Evolutionary conservation across 768 basidiomycete genomes (phyloP).

Genomic region (Phanerochaete carnosa): DNA sequence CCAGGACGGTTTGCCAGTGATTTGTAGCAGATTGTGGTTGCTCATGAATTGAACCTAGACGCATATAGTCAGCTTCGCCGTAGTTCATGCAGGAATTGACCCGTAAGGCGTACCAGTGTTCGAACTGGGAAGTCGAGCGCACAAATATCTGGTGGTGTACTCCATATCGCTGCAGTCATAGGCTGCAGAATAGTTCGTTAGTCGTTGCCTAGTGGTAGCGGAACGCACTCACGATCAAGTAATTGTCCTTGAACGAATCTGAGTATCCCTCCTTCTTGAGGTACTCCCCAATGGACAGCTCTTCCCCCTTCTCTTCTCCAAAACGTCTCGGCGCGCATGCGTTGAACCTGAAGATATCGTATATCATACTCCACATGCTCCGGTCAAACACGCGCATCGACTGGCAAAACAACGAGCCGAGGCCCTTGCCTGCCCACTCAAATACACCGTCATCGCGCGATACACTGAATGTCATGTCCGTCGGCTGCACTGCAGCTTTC

Average conservation of each 20-base stretch:
- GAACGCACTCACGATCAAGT: conserved; percentile 57
- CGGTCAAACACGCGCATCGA: conserved; percentile 56
- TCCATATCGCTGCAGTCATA: conserved; percentile 69
- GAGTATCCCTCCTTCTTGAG: conserved; percentile 64
- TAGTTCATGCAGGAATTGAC: neutral
- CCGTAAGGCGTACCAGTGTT: conserved; percentile 44
- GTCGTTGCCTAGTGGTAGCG: neutral
- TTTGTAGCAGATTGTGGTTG: conserved; percentile 72
- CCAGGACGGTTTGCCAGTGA: conserved; percentile 70
- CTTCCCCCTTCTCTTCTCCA: conserved; percentile 13
- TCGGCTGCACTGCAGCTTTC: conserved; percentile 40
- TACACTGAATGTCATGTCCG: conserved; percentile 78
- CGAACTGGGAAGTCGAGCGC: conserved; percentile 66
- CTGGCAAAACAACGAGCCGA: conserved; percentile 66
- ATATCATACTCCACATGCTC: conserved; percentile 69
- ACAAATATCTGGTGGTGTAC: conserved; percentile 68
- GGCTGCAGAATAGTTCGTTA: conserved; percentile 3
- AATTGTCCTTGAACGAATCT: conserved; percentile 65
- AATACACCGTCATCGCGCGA: conserved; percentile 66
- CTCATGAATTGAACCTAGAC: conserved; percentile 63
- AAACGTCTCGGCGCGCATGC: conserved; percentile 56
- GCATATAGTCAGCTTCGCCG: neutral
- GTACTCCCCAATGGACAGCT: conserved; percentile 50
- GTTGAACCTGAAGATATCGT: conserved; percentile 72
- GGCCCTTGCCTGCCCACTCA: conserved; percentile 74